phyloP scores from a whole-genome alignment of 192 early-diverging fungal genomes.

The Coemansia sp. region DNA sequence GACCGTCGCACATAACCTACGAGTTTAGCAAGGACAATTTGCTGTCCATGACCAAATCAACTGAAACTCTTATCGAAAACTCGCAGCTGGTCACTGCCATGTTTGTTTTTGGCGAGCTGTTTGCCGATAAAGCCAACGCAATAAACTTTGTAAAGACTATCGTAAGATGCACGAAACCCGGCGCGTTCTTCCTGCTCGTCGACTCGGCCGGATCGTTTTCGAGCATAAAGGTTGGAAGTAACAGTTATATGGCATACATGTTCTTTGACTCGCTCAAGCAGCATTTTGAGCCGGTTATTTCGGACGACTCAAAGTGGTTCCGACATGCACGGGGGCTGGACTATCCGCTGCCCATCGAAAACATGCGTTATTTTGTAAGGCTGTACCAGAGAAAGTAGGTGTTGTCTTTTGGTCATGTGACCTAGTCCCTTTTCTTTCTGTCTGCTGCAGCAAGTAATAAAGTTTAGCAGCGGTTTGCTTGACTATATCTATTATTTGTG shows the following conservation, averaged over 20 bases:
- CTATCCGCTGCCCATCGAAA: constrained; percentile 79
- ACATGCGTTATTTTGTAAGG: constrained; percentile 91
- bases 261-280: constrained; percentile 77
- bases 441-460: background rate
- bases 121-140: constrained; percentile 71
- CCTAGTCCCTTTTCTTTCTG: background rate
- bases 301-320: constrained; percentile 76
- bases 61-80: constrained; percentile 52
- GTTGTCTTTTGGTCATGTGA: background rate
- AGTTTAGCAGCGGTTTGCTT: background rate
- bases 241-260: constrained; percentile 88
- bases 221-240: constrained; percentile 68
- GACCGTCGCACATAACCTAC: constrained; percentile 51
- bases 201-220: constrained; percentile 95
- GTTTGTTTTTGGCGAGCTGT: constrained; percentile 93
- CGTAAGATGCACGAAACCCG: constrained; percentile 62
- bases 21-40: constrained; percentile 63
- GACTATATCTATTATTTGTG: background rate
- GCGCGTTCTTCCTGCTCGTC: constrained; percentile 70
- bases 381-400: constrained; percentile 70
- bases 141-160: constrained; percentile 75
- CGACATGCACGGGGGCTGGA: constrained; percentile 63
- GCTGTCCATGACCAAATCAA: constrained; percentile 50
- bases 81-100: constrained; percentile 79
- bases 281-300: constrained; percentile 62